A percentile compares a stretch with the other conserved stretches of the same genome.
Evolutionary conservation across 257 asterid genomes (phyloP).

Genomic region (Leptodermis oblonga): DNA sequence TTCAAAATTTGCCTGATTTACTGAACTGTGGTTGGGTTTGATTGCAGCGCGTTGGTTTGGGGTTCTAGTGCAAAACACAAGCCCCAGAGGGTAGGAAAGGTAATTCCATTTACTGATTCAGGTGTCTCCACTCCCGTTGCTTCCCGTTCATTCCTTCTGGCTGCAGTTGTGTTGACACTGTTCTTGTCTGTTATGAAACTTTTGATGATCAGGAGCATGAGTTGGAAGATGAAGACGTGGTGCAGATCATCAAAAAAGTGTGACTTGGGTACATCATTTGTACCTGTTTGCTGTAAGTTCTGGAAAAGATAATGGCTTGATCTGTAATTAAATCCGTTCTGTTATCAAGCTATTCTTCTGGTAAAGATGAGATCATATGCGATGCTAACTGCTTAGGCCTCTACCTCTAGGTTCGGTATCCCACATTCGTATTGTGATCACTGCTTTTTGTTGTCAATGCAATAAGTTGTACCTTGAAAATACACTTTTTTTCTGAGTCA

Average conservation of each 20-base stretch:
- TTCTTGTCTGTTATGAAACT: not conserved
- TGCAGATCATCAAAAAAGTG: slow-evolving; percentile 90
- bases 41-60: slow-evolving; percentile 89
- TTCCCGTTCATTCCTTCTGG: not conserved
- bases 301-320: not conserved
- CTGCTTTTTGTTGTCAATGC: not conserved
- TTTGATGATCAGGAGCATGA: slow-evolving; percentile 67
- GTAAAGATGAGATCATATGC: not conserved
- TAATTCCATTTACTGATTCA: slow-evolving; percentile 17
- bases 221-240: slow-evolving; percentile 98
- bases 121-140: not conserved
- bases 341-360: not conserved
- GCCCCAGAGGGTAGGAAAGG: slow-evolving; percentile 99
- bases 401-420: not conserved
- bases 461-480: not conserved
- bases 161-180: not conserved
- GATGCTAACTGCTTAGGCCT: too few species aligned
- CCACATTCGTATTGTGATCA: not conserved
- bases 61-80: slow-evolving; percentile 98
- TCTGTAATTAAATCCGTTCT: not conserved
- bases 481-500: not conserved
- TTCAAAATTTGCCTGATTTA: slow-evolving; percentile 2
- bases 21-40: slow-evolving; percentile 22
- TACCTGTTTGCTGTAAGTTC: not conserved
- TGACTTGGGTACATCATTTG: slow-evolving; percentile 20